Evolutionary conservation across 164 flowering plant species (phyloP), one percentile per base, ranked within the genome.

Genomic region (Litsea cubeba): DNA sequence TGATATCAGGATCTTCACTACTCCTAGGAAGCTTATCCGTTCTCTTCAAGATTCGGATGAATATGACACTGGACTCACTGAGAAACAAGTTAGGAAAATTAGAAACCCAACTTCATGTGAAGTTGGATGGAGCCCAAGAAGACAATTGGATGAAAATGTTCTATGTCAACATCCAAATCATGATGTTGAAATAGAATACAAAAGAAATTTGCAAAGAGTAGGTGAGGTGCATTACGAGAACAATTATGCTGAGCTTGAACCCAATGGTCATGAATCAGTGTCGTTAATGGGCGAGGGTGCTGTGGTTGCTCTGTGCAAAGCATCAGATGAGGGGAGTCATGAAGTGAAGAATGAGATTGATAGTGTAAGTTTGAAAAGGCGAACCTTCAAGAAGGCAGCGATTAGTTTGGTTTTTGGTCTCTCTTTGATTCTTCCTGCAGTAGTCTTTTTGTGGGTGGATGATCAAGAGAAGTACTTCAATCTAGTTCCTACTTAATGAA

Each of bases 11-110:
- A 83, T 91, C 72, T 87, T 85, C 76, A 81, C 84, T 1, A 93
- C 97, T 57, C 95, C 95, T 23, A 86, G 95, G 83, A 95, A 87
- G 85, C 98, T 91, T 35, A 79, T 90, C 68, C 86, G 23, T 72
- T 89, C 93, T 18, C 93, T 93, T 75, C 95, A 90, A 79, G 94
- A 89, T 76, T 78, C 75, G 17, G 79, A 74, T 69, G 82, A 78
- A 71, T 65, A 22, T 23, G 74, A 79, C 74, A 79, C 87, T 14
- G 84, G 79, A 51, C 72, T 73, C 74, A 81, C 79, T 11, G 82
- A 78, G 50, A 80, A 78, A 68, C 87, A 78, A 75, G 32, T 30
- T 60, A 73, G 83, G 75, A 82, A 80, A 77, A 64, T 54, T 26
- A 80, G 86, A 76, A 88, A 86, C 78, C 86, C 88, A 30, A 76